phyloP scores from a whole-genome alignment of 2,329 filamentous ascomycete species.

The Chrysosporium queenslandicum region DNA sequence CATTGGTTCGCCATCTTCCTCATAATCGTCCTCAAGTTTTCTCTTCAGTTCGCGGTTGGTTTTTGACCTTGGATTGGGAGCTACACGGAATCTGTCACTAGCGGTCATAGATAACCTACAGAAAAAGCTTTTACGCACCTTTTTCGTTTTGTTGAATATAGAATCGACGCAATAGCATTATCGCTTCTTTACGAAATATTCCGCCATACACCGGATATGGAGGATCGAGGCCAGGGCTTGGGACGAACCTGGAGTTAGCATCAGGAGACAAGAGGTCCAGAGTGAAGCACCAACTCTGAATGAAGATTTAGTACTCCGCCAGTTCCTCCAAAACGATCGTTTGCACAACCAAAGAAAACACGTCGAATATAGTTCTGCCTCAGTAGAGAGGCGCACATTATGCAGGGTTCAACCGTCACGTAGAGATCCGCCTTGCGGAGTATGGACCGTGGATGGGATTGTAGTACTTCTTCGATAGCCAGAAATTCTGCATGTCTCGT shows the following conservation, averaged over 20 bases:
- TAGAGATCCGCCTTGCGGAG: conserved; percentile 72
- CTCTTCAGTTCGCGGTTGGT: conserved; percentile 55
- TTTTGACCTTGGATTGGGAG: conserved; percentile 55
- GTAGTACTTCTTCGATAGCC: conserved; percentile 59
- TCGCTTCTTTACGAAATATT: conserved; percentile 82
- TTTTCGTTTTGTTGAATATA: conserved; percentile 97
- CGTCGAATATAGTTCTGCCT: conserved; percentile 78
- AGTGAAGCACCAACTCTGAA: conserved; percentile 43
- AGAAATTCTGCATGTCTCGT: conserved; percentile 94
- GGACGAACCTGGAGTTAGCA: not conserved
- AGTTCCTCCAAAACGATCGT: conserved; percentile 94
- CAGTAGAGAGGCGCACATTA: conserved; percentile 94
- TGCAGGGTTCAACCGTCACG: conserved; percentile 94
- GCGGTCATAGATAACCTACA: conserved; percentile 7
- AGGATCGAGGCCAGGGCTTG: conserved; percentile 60
- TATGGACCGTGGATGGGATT: conserved; percentile 55
- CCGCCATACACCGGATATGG: conserved; percentile 78
- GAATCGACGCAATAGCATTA: conserved; percentile 82
- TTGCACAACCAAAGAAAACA: conserved; percentile 90
- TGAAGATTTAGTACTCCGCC: conserved; percentile 88
- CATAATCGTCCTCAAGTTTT: conserved; percentile 38
- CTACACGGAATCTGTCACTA: conserved; percentile 27
- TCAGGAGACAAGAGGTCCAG: conserved; percentile 2
- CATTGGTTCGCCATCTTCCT: not conserved
- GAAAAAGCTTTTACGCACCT: conserved; percentile 37